Evolutionary conservation across 1,284 basidiomycete genomes (phyloP).

Genomic region (Cutaneotrichosporon sp.): DNA sequence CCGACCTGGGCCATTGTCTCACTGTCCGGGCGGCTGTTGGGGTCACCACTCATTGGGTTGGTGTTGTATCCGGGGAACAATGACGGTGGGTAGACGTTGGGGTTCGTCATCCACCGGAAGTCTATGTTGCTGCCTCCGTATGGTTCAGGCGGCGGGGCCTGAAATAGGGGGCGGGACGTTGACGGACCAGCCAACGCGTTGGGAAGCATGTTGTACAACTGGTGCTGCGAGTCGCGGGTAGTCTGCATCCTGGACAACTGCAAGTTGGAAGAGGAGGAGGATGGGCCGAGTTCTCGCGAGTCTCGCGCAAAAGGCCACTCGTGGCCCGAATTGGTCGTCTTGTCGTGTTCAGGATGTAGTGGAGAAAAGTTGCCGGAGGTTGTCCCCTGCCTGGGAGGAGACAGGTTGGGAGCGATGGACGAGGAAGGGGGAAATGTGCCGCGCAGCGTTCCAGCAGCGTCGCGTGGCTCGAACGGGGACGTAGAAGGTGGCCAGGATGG

Average conservation of each 20-base stretch:
- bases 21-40: not conserved
- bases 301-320: not conserved
- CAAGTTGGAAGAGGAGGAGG: conserved; percentile 12
- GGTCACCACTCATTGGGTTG: conserved; percentile 5
- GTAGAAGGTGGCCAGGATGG: not conserved
- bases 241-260: not conserved
- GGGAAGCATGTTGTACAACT: not conserved
- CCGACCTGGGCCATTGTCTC: conserved; percentile 17
- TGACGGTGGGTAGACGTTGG: conserved; percentile 4
- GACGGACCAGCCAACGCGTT: not conserved
- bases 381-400: not conserved
- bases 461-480: not conserved
- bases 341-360: not conserved
- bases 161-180: not conserved
- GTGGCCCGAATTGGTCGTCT: not conserved
- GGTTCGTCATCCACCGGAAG: conserved; percentile 13
- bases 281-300: conserved; percentile 19
- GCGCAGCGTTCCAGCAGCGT: not conserved
- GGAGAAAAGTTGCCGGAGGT: not conserved
- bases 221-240: not conserved
- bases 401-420: not conserved
- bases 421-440: not conserved
- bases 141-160: not conserved
- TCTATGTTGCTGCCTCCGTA: not conserved
- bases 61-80: not conserved